Evolutionary conservation across 768 basidiomycete genomes (phyloP), one percentile per base, ranked within the genome.

Genomic region (Mycena filopes): DNA sequence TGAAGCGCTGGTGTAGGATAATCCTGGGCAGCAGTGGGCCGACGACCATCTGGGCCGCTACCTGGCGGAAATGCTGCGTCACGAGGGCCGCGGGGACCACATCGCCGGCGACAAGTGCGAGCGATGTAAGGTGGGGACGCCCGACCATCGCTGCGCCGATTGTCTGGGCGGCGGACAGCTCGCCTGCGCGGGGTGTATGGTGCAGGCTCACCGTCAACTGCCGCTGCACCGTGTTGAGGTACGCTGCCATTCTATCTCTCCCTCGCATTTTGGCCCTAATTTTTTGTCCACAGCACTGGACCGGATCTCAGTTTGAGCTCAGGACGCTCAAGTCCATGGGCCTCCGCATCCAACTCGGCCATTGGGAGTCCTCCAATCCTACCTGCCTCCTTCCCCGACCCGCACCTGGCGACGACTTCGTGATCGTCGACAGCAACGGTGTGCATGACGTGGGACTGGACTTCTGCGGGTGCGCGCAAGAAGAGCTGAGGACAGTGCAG

Each of bases 151-250:
- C 12, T 73, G 72, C 40, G 31, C 21, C 2, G 63, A 67, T 12
- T 73, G 72, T 40, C 15, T 68, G 16, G n/a, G 31, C 4, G 51
- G 63, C 10, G 49, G 50, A 0, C 33, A 53, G 15, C 41, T 66
- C 1, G 4, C 54, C 1, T 73, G 72, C 38, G 2, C 11, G 4
- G 16, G 1, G 1, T 73, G 72, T 42, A 20, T 69, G 2, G 12
- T 63, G 6, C 3, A 7, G 0, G 29, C 7, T 1, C 72, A 73
- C 33, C 20, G 16, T 2, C 31, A 57, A 0, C 42, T 61, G 12
- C 65, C 68, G 1, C 47, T 72, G 1, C 70, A 73, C 56, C 20
- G 56, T 9, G 25, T 68, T 11, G 33, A 73, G 66, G 72, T 73
- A 42, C 3, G 63, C 54, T 28, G 11, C 38, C 21, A 21, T 20